Percentiles rank a stretch among this genome's conserved stretches.
Evolutionary conservation across 495 filamentous ascomycete genomes (phyloP).

Genomic region (Melanomma pulvis-pyrius): DNA sequence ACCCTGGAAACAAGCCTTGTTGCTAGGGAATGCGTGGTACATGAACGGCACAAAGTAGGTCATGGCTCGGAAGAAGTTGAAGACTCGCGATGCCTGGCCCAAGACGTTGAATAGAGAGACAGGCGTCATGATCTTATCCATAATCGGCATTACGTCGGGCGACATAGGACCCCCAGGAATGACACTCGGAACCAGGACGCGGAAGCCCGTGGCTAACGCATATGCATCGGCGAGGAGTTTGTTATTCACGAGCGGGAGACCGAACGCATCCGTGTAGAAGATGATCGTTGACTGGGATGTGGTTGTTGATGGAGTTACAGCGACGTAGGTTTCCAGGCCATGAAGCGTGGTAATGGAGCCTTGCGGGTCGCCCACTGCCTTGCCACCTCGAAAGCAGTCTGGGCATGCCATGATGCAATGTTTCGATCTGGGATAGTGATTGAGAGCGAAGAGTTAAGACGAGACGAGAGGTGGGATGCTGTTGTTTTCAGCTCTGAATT

Average conservation of each 20-base stretch:
- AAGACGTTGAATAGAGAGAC: constrained; percentile 12
- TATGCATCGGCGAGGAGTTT: constrained; percentile 36
- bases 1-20: neutral
- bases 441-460: neutral
- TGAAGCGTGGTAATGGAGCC: constrained; percentile 17
- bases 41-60: constrained; percentile 23
- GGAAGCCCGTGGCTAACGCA: constrained; percentile 26
- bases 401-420: constrained; percentile 30
- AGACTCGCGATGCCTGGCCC: constrained; percentile 16
- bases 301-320: constrained; percentile 2
- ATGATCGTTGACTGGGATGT: constrained; percentile 31
- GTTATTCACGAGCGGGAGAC: constrained; percentile 32
- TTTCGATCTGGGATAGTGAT: neutral
- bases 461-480: too few relatives aligned
- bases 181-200: constrained; percentile 32
- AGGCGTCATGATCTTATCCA: constrained; percentile 22
- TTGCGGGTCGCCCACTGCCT: constrained; percentile 15
- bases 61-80: neutral
- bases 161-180: constrained; percentile 30
- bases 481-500: too few relatives aligned
- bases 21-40: constrained; percentile 8
- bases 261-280: constrained; percentile 33
- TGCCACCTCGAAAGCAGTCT: constrained; percentile 33
- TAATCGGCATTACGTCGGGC: constrained; percentile 13
- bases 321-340: constrained; percentile 30